A percentile compares a stretch with the other conserved stretches of the same genome.
Conservation (phyloP, 768 basidiomycete genomes). For the Tephrocybe rancida region DNA sequence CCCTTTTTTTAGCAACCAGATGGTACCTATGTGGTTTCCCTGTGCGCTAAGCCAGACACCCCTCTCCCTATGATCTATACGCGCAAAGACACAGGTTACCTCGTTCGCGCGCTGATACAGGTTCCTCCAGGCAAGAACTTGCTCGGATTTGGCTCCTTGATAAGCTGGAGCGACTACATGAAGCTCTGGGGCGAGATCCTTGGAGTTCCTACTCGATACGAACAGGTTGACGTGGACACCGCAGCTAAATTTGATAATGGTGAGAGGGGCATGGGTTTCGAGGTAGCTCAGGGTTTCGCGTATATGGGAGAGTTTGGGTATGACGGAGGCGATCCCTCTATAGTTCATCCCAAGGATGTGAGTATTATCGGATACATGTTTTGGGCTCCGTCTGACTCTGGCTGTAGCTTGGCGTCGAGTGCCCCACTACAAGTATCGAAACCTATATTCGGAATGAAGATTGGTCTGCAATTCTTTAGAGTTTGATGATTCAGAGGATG, state of each 20-base stretch:
- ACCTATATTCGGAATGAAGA: slow-evolving; percentile 8
- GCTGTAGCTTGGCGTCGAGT: slow-evolving; percentile 3
- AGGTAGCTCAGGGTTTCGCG: slow-evolving; percentile 2
- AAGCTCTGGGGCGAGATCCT: slow-evolving; percentile 8
- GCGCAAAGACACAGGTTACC: slow-evolving; percentile 2
- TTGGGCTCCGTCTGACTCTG: neutral
- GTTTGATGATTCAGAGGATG: neutral
- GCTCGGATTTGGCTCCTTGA: slow-evolving; percentile 12
- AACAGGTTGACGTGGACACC: neutral
- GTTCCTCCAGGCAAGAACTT: slow-evolving; percentile 4
- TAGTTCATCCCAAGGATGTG: slow-evolving; percentile 9
- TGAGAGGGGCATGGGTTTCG: neutral
- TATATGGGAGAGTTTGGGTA: slow-evolving; percentile 7
- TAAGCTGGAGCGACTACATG: slow-evolving; percentile 9
- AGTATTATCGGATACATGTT: neutral
- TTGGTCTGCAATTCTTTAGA: slow-evolving; percentile 3
- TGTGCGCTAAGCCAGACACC: neutral
- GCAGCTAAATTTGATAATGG: neutral
- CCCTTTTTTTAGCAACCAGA: slow-evolving; percentile 1
- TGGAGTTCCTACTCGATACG: neutral
- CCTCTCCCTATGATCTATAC: slow-evolving; percentile 9
- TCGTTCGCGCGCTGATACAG: slow-evolving; percentile 5
- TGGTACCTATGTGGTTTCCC: slow-evolving; percentile 1
- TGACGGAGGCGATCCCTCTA: slow-evolving; percentile 6
- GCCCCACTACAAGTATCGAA: slow-evolving; percentile 9